These are phyloP conservation scores for Excoecaria agallocha DNA, from an alignment of 345 rosid genomes.

Conservation along the genomic window DNA sequence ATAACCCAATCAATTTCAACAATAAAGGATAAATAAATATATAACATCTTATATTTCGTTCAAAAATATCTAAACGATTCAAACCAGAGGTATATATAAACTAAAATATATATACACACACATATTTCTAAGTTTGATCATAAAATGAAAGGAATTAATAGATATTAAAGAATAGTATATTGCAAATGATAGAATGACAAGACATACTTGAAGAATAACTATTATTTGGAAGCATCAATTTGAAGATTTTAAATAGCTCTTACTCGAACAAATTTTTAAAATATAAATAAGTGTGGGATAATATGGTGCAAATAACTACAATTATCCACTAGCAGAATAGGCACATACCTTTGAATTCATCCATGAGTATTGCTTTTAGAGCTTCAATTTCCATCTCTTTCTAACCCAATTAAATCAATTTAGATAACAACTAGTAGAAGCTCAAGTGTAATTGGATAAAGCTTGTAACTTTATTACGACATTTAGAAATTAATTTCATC, in stretches of 20 bases:
- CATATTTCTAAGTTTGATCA: not conserved
- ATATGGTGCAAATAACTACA: conserved; percentile 11
- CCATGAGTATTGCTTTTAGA: conserved; percentile 66
- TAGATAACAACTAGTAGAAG: not conserved
- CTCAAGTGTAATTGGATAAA: not conserved
- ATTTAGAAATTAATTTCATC: not conserved
- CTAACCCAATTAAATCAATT: not conserved
- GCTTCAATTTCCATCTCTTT: conserved; percentile 91
- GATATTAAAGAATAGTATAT: not conserved
- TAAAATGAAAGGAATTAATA: not conserved
- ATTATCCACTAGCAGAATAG: not conserved
- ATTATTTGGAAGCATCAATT: conserved; percentile 77
- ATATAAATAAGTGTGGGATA: conserved; percentile 12
- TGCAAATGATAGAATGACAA: not conserved
- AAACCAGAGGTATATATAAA: no score
- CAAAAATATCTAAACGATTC: not conserved
- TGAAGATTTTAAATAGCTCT: conserved; percentile 89
- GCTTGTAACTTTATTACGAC: not conserved
- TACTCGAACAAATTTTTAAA: conserved; percentile 78
- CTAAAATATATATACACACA: no score
- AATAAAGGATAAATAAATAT: not conserved
- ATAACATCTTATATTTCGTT: not conserved
- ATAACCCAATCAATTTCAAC: no score
- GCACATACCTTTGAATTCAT: no score
- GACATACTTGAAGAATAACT: conserved; percentile 66